A percentile compares a stretch with the other conserved stretches of the same genome.
phyloP scores from a whole-genome alignment of 106 monocot species.

The Allium cepa region DNA sequence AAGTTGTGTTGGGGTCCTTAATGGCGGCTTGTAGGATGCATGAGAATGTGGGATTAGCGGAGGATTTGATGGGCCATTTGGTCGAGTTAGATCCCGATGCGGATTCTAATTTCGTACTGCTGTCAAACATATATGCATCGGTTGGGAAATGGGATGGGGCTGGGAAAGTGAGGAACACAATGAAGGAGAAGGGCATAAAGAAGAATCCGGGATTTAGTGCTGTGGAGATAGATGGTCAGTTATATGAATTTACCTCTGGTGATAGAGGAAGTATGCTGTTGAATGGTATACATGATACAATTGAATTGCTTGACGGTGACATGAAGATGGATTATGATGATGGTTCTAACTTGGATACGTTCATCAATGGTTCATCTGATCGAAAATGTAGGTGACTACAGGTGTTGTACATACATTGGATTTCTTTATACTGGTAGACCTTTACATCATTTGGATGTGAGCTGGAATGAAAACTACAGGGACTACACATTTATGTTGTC shows the following conservation, averaged over 20 bases:
- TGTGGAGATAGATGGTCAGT: conserved; percentile 27
- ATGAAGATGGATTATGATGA: conserved; percentile 15
- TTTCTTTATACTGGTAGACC: too few relatives aligned
- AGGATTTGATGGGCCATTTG: conserved; percentile 36
- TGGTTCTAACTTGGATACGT: background rate
- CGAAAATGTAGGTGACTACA: background rate
- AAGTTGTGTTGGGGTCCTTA: conserved; percentile 45
- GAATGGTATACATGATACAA: conserved; percentile 26
- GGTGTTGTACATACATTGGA: too few relatives aligned
- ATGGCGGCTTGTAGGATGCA: conserved; percentile 47
- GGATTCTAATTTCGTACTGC: conserved; percentile 43
- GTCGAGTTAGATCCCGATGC: conserved; percentile 33
- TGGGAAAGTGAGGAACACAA: conserved; percentile 21
- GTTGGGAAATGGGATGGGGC: conserved; percentile 50
- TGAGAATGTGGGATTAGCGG: conserved; percentile 34
- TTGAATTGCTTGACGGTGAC: conserved; percentile 24
- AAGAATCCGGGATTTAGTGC: conserved; percentile 44
- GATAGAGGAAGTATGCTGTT: conserved; percentile 25
- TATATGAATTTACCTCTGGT: conserved; percentile 45
- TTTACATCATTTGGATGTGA: too few relatives aligned
- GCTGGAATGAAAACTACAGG: too few relatives aligned
- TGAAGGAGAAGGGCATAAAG: conserved; percentile 39
- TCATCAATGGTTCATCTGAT: background rate
- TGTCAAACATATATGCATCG: conserved; percentile 59
- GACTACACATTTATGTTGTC: too few relatives aligned